phyloP scores from a whole-genome alignment of 129 eudicot species.

The Helianthus annuus region HanXRQr2.0-SUNRISE NC_035441.2:175547243-175547742 shows the following conservation, averaged over 20 bases:
- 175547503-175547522: constrained; percentile 26
- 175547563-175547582: constrained; percentile 23
- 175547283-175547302: neutral
- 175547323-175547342: constrained; percentile 19
- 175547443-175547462: constrained; percentile 13
- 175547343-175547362: constrained; percentile 25
- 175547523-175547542: constrained; percentile 33
- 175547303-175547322: neutral
- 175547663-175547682: constrained; percentile 12
- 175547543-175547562: constrained; percentile 34
- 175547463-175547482: constrained; percentile 28
- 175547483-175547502: constrained; percentile 31
- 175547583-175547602: constrained; percentile 27
- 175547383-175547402: constrained; percentile 31
- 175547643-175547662: constrained; percentile 20
- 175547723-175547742: constrained; percentile 5
- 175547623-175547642: neutral
- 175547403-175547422: constrained; percentile 28
- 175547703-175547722: neutral
- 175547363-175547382: constrained; percentile 29
- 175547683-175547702: constrained; percentile 2
- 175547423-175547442: constrained; percentile 34
- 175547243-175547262: neutral
- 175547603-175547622: constrained; percentile 37
- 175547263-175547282: neutral